phyloP scores from a whole-genome alignment of 2,329 filamentous ascomycete genomes.

The Monilinia vaccinii-corymbosi region DNA sequence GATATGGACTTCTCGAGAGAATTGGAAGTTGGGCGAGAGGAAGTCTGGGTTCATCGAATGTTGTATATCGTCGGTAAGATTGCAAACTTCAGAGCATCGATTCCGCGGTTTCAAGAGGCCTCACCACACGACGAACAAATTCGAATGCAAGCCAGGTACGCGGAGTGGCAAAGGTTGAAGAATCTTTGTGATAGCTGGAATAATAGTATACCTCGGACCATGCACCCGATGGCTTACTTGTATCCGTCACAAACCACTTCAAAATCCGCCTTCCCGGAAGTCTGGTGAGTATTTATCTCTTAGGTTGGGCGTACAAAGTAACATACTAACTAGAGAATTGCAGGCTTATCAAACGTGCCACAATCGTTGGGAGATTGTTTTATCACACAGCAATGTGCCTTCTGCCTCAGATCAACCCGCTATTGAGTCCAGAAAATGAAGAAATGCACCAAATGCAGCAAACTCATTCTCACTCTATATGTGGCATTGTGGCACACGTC shows the following conservation, averaged over 20 bases:
- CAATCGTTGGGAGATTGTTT: constrained; percentile 74
- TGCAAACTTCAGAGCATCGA: constrained; percentile 70
- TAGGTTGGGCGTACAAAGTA: constrained; percentile 7
- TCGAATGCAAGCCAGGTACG: constrained; percentile 52
- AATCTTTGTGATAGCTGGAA: constrained; percentile 79
- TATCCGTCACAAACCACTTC: constrained; percentile 56
- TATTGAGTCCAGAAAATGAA: constrained; percentile 44
- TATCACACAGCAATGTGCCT: constrained; percentile 83
- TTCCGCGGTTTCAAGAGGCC: constrained; percentile 50
- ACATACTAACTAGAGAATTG: constrained; percentile 19
- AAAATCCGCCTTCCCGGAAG: constrained; percentile 73
- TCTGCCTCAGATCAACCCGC: constrained; percentile 69
- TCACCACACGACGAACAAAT: constrained; percentile 55
- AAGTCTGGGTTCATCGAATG: constrained; percentile 81
- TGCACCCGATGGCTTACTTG: constrained; percentile 77
- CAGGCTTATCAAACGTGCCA: constrained; percentile 74
- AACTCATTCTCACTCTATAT: constrained; percentile 74
- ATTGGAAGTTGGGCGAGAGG: constrained; percentile 56
- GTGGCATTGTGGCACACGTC: constrained; percentile 79
- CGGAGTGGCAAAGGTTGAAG: constrained; percentile 75
- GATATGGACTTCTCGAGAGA: constrained; percentile 62
- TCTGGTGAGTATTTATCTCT: constrained; percentile 52
- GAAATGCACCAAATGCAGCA: constrained; percentile 64
- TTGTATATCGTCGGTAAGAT: constrained; percentile 83
- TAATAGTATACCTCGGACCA: constrained; percentile 66